Evolutionary conservation across 371 early-diverging fungal genomes (phyloP), one percentile per base, ranked within the genome.

Genomic region (Blakeslea trispora): DNA sequence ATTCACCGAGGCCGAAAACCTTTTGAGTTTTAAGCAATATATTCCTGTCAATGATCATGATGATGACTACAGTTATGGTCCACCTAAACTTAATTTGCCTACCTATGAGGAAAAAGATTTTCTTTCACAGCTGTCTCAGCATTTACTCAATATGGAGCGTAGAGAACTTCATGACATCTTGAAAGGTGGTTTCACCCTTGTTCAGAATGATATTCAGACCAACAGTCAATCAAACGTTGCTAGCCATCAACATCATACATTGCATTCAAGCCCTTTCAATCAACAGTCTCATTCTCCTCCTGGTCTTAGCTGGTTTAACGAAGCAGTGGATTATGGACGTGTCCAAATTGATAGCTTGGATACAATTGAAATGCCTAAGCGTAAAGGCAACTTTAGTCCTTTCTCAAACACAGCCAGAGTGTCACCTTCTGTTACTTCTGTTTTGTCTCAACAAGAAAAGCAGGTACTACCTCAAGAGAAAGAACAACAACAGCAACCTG

Each of bases 251-350:
- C 2, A 45, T 1, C 21, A 45, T 8, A 1, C 18, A 34, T 39
- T 22, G 14, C 37, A 3, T 37, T 37, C 37, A 37, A 37, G 37
- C 14, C 37, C 37, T 9, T 37, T 37, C 37, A 37, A 37, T 37
- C 37, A 37, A 37, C 37, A 37, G 14, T 13, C 37, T 10, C 37
- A 13, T 37, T 37, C 55, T 28, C 46, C 46, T 24, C 60, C 65
- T 48, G 65, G 52, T 44, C 54, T 61, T 19, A 57, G 57, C 41
- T 66, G 66, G 61, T 52, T 53, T 53, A 49, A 66, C 28, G 66
- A 66, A 57, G 57, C 57, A 31, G 31, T 53, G 24, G 61, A 66
- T 53, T 53, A 50, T 39, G 61, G 57, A 6, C 40, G 49, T 46
- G 42, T 49, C 53, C 32, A 50, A 31, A 66, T 63, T 32, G 49